phyloP scores from a whole-genome alignment of 2,329 filamentous ascomycete genomes.

The Diaporthe sp. region DNA sequence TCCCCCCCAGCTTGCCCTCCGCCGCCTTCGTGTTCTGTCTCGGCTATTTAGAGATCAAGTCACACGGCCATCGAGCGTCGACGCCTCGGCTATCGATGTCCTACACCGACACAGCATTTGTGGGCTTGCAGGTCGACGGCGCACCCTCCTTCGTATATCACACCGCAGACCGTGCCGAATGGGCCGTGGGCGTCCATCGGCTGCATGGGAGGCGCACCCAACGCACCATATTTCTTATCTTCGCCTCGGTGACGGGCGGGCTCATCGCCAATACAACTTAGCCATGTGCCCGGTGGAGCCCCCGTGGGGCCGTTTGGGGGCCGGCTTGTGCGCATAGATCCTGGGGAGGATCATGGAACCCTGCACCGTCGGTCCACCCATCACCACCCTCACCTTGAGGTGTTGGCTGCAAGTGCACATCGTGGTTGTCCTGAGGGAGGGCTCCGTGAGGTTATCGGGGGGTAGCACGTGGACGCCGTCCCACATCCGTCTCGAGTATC shows the following conservation, averaged over 20 bases:
- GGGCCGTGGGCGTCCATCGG: slow-evolving; percentile 10
- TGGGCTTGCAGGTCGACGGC: slow-evolving; percentile 21
- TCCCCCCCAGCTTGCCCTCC: not conserved
- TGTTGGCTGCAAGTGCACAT: slow-evolving; percentile 31
- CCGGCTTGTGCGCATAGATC: slow-evolving; percentile 19
- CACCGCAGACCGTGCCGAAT: slow-evolving; percentile 13
- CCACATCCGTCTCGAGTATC: slow-evolving; percentile 7
- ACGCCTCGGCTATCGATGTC: slow-evolving; percentile 9
- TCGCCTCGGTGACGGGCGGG: not conserved
- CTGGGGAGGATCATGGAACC: slow-evolving; percentile 26
- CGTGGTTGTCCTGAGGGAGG: slow-evolving; percentile 6
- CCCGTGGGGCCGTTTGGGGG: slow-evolving; percentile 27
- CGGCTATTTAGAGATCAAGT: slow-evolving; percentile 24
- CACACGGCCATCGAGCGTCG: slow-evolving; percentile 14
- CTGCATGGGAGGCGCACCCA: slow-evolving; percentile 18
- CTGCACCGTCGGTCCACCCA: slow-evolving; percentile 13
- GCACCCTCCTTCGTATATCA: slow-evolving; percentile 24
- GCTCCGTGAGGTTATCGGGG: slow-evolving; percentile 8
- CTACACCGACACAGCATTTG: slow-evolving; percentile 10
- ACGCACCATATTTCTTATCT: slow-evolving; percentile 3
- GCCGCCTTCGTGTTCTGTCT: not conserved
- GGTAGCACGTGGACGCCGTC: slow-evolving; percentile 1
- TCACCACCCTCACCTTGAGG: slow-evolving; percentile 5
- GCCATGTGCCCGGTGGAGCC: slow-evolving; percentile 32
- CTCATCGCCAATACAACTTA: slow-evolving; percentile 21